These are phyloP conservation scores for Lepiota venenata DNA, from an alignment of 768 basidiomycete species.

Conservation along the genomic window DNA sequence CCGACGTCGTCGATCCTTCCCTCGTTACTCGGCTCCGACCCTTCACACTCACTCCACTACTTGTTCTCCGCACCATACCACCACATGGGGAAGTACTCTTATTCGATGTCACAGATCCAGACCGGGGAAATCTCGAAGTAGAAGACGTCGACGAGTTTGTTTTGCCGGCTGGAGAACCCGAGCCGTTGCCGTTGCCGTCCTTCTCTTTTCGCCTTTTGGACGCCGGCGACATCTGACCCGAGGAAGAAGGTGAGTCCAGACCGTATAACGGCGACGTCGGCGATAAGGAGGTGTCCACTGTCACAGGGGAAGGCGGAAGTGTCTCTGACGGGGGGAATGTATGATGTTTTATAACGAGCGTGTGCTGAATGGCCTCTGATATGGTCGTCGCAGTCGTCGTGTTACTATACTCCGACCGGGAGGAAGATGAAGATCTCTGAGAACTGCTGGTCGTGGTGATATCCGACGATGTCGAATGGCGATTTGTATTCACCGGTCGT, in stretches of 20 bases:
- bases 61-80: neutral
- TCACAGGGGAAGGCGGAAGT: neutral
- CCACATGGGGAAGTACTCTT: neutral
- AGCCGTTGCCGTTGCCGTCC: neutral
- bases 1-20: neutral
- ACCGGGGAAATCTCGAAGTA: neutral
- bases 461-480: slow-evolving; percentile 18
- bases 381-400: slow-evolving; percentile 5
- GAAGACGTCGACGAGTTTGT: neutral
- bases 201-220: slow-evolving; percentile 7
- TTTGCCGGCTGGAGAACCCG: slow-evolving; percentile 1
- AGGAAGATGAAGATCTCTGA: slow-evolving; percentile 2
- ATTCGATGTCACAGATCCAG: slow-evolving; percentile 3
- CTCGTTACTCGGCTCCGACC: neutral
- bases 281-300: slow-evolving; percentile 1
- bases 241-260: neutral
- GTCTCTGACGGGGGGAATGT: neutral
- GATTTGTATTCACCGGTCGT: slow-evolving; percentile 6
- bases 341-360: neutral
- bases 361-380: neutral
- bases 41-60: neutral
- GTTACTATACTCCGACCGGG: slow-evolving; percentile 1
- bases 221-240: neutral
- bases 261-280: slow-evolving; percentile 4
- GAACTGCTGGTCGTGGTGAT: slow-evolving; percentile 14